phyloP scores from a whole-genome alignment of 768 basidiomycete genomes.

The Amanita polypyramis region DNA sequence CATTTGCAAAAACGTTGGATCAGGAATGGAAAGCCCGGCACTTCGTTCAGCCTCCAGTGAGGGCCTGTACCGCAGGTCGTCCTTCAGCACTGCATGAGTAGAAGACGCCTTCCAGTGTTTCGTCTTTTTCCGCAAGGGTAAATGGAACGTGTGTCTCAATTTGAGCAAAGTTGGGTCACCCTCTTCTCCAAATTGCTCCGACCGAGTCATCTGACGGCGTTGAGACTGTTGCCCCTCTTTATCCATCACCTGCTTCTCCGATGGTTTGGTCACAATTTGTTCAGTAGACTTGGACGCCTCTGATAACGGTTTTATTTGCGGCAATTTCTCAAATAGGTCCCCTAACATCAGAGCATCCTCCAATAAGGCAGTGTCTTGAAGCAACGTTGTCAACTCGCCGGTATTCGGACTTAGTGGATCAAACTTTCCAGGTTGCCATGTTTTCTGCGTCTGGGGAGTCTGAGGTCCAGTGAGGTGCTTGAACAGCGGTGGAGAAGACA shows the following conservation, averaged over 20 bases:
- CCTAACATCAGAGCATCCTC: conserved; percentile 44
- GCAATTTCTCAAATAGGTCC: conserved; percentile 28
- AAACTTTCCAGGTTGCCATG: conserved; percentile 20
- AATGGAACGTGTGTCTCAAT: conserved; percentile 24
- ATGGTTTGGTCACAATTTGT: conserved; percentile 9
- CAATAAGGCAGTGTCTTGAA: conserved; percentile 48
- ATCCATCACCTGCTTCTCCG: neutral
- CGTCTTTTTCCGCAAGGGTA: conserved; percentile 16
- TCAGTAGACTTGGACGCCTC: conserved; percentile 3
- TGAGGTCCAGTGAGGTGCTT: no score
- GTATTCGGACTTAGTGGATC: conserved; percentile 36
- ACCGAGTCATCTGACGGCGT: conserved; percentile 3
- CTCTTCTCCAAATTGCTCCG: conserved; percentile 13
- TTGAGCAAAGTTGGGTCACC: conserved; percentile 18
- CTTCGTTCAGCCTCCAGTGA: conserved; percentile 2
- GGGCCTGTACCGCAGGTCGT: conserved; percentile 2
- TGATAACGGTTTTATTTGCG: neutral
- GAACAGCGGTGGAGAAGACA: conserved; percentile 18
- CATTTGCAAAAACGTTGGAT: neutral
- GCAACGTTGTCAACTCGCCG: conserved; percentile 41
- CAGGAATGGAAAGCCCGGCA: neutral
- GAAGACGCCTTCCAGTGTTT: conserved; percentile 17
- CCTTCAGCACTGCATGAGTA: conserved; percentile 7
- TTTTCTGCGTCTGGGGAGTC: conserved; percentile 16
- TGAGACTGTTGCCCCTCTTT: neutral